Percentiles rank a stretch among this genome's conserved stretches.
These are phyloP conservation scores for Aotearoamyces nothofagi DNA, from an alignment of 2,329 filamentous ascomycete genomes.

Conservation along the genomic window DNA sequence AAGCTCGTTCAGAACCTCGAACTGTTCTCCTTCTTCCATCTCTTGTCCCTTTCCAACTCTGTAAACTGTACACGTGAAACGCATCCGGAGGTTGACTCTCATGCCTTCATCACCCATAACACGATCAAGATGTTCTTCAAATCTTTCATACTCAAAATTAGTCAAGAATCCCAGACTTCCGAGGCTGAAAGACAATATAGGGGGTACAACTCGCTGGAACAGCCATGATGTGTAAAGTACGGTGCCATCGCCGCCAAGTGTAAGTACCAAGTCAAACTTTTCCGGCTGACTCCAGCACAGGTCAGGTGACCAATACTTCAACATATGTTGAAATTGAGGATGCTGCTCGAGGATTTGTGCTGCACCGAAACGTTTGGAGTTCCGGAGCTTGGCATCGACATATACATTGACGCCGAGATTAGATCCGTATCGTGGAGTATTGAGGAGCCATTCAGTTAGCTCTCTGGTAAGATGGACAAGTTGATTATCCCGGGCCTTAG, in stretches of 20 bases:
- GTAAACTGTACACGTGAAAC: conserved; percentile 96
- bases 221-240: conserved; percentile 83
- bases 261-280: conserved; percentile 87
- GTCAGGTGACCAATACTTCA: conserved; percentile 92
- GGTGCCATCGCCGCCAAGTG: conserved; percentile 74
- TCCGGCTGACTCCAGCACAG: conserved; percentile 89
- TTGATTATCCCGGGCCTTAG: conserved; percentile 90
- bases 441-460: conserved; percentile 73
- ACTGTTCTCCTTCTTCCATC: conserved; percentile 81
- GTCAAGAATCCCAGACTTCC: conserved; percentile 82
- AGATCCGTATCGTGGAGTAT: conserved; percentile 76
- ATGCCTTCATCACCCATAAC: conserved; percentile 93
- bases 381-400: conserved; percentile 87
- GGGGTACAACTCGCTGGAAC: conserved; percentile 80
- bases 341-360: conserved; percentile 58
- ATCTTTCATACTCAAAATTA: conserved; percentile 74
- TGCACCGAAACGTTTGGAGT: conserved; percentile 77
- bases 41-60: conserved; percentile 50
- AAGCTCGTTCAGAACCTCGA: conserved; percentile 95
- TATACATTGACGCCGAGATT: conserved; percentile 92
- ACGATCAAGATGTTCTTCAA: conserved; percentile 72
- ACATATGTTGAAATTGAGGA: conserved; percentile 63
- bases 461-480: conserved; percentile 82
- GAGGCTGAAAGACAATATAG: conserved; percentile 70
- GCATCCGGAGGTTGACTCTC: conserved; percentile 95